These are phyloP conservation scores for Pestalotiopsis sp. DNA, from an alignment of 2,329 filamentous ascomycete genomes.

Conservation along the genomic window DNA sequence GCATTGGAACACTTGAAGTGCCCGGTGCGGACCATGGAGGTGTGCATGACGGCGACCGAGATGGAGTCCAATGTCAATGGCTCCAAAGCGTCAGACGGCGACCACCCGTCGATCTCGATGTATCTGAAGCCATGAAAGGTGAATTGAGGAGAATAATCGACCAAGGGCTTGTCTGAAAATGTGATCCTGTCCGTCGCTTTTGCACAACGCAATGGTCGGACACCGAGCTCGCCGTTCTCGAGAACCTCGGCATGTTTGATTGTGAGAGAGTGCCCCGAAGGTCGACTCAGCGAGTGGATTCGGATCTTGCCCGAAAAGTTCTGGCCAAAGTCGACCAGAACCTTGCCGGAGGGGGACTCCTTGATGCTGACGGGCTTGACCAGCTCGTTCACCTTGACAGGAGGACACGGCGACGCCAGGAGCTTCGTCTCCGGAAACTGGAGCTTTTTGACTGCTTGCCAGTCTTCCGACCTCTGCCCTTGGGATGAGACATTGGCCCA, in stretches of 20 bases:
- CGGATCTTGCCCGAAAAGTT: conserved; percentile 56
- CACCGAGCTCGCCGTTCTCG: conserved; percentile 41
- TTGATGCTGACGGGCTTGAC: conserved; percentile 33
- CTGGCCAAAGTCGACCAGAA: conserved; percentile 58
- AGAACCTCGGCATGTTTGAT: conserved; percentile 45
- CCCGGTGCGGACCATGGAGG: conserved; percentile 36
- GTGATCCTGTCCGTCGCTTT: conserved; percentile 43
- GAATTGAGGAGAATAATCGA: conserved; percentile 37
- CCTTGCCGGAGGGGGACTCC: conserved; percentile 42
- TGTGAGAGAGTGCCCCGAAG: conserved; percentile 25
- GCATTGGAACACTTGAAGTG: conserved; percentile 52
- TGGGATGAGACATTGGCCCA: conserved; percentile 28
- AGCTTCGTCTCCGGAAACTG: conserved; percentile 34
- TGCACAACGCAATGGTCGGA: conserved; percentile 44
- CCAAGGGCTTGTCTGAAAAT: conserved; percentile 21
- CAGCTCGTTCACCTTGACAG: conserved; percentile 40
- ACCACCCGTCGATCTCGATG: conserved; percentile 42
- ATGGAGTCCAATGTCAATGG: conserved; percentile 11
- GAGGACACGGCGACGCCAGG: conserved; percentile 43
- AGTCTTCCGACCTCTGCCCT: conserved; percentile 22
- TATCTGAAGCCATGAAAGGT: conserved; percentile 53
- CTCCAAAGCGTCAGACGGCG: conserved; percentile 2
- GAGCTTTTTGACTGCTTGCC: conserved; percentile 33
- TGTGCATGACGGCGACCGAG: conserved; percentile 23
- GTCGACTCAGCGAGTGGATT: conserved; percentile 24